Conservation (phyloP, 192 early-diverging fungal genomes). For the Dispira simplex region DNA sequence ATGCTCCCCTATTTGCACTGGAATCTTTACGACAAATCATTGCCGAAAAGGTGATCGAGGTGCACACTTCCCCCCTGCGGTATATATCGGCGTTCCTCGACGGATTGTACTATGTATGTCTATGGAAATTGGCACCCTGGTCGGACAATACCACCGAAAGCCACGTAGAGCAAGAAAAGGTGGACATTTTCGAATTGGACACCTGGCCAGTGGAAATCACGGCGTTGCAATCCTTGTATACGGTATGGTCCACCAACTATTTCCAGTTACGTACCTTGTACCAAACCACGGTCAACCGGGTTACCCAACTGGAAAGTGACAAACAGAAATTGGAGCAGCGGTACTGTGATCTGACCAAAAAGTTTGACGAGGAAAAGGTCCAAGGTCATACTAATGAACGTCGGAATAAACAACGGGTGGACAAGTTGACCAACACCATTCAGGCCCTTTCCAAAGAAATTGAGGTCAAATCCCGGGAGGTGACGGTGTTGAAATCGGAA, state of each 20-base stretch:
- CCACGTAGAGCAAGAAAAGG: too few species aligned
- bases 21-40: neutral
- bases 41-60: slow-evolving; percentile 4
- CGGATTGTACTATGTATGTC: neutral
- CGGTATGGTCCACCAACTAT: neutral
- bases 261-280: neutral
- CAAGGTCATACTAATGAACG: neutral
- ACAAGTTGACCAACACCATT: slow-evolving; percentile 1
- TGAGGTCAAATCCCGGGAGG: neutral
- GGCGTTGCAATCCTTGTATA: neutral
- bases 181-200: neutral
- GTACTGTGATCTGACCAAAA: neutral
- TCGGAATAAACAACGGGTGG: slow-evolving; percentile 2
- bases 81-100: neutral
- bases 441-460: slow-evolving; percentile 7
- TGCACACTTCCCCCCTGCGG: neutral
- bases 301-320: neutral
- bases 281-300: neutral
- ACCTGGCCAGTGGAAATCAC: slow-evolving; percentile 1
- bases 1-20: slow-evolving; percentile 2
- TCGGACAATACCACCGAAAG: too few species aligned
- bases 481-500: neutral
- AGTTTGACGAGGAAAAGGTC: neutral
- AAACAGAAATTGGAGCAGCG: neutral
- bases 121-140: slow-evolving; percentile 7